Conservation (phyloP, 1,284 basidiomycete genomes). For the Trametes hirsuta region DNA sequence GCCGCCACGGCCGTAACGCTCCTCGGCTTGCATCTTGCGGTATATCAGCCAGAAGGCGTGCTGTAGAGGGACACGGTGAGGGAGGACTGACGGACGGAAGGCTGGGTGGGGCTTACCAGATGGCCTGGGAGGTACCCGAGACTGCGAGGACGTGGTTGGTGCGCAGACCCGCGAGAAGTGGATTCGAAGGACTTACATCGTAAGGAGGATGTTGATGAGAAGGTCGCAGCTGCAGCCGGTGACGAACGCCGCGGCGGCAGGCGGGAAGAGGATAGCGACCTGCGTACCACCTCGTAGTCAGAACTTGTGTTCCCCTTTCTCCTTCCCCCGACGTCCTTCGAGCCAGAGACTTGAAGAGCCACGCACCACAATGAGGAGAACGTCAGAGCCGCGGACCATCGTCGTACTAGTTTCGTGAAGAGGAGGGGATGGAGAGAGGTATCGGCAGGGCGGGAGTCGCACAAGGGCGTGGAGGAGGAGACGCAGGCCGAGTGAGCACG, state of each 20-base stretch:
- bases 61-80: conserved; percentile 27
- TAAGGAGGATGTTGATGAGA: conserved; percentile 79
- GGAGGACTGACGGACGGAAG: background rate
- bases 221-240: conserved; percentile 82
- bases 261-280: conserved; percentile 80
- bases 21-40: conserved; percentile 64
- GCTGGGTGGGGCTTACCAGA: conserved; percentile 41
- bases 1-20: conserved; percentile 56
- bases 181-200: conserved; percentile 51
- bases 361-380: conserved; percentile 36
- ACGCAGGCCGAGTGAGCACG: background rate
- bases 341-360: background rate
- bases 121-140: conserved; percentile 79
- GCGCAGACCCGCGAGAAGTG: background rate
- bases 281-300: conserved; percentile 28
- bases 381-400: conserved; percentile 30
- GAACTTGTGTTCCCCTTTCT: background rate
- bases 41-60: conserved; percentile 57
- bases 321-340: background rate
- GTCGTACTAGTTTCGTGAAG: background rate
- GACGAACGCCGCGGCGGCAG: conserved; percentile 72
- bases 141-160: conserved; percentile 38
- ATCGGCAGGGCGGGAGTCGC: background rate
- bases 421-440: background rate
- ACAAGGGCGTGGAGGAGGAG: background rate